Evolutionary conservation across 768 basidiomycete species (phyloP), one percentile per base, ranked within the genome.

Genomic region (Trametopsis cervina): DNA sequence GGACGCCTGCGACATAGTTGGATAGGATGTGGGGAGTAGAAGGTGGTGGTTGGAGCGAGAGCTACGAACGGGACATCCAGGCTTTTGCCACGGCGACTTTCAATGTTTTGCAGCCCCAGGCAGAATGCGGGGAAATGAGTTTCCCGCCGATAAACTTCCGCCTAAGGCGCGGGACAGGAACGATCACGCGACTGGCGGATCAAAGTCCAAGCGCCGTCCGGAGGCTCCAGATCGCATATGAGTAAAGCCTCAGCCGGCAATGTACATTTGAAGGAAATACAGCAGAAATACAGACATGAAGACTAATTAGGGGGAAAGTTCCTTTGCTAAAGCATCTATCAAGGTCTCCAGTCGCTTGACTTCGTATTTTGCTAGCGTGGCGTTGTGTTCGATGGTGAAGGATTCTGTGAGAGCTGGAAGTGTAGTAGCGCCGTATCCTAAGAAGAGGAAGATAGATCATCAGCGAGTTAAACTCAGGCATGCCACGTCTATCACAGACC

Each of bases 381-480:
- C 63, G 57, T 88, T 81, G 57, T 77, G 70, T 45, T 91, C 87
- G 33, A 80, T 72, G 20, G 77, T 72, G 55, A 93, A 74, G 0
- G 89, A 77, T 60, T 94, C 90, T 0, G 81, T 84, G 23, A 93
- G 67, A 13, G 74, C 88, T 1, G 89, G 91, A 51, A 93, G 71
- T 0, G 89, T 89, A 0, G 89, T 91, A 2, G 89, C 86, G 4
- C 89, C 89, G 57, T 89, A 89, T 4, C 86, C 85, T 87, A 57
- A 1, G 9, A 24, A 37, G n/a, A n/a, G n/a, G n/a, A n/a, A n/a
- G n/a, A n/a, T n/a, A n/a, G n/a, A n/a, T n/a, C n/a, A n/a, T n/a
- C n/a, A n/a, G n/a, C n/a, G n/a, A n/a, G n/a, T n/a, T n/a, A n/a
- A n/a, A n/a, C n/a, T n/a, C n/a, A n/a, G n/a, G n/a, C n/a, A n/a